Conservation (phyloP, 805 yeast genomes). For the Scheffersomyces spartinae region DNA sequence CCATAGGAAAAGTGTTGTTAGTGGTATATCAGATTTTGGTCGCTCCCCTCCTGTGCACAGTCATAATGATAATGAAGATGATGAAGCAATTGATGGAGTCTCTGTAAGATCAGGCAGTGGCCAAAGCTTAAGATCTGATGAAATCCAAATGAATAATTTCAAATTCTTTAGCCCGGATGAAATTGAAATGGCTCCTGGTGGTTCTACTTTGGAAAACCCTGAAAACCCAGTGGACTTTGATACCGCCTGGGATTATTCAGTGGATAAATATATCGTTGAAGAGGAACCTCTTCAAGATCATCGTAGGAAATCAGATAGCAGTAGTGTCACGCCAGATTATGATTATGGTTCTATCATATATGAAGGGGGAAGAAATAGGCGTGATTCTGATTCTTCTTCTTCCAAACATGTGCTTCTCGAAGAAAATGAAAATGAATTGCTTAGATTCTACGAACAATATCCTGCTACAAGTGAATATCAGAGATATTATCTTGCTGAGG, state of each 20-base stretch:
- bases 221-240: constrained; percentile 55
- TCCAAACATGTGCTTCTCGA: constrained; percentile 1
- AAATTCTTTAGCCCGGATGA: constrained; percentile 76
- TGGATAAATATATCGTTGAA: constrained; percentile 28
- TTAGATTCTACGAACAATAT: constrained; percentile 7
- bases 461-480: constrained; percentile 45
- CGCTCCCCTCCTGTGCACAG: no score
- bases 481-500: constrained; percentile 88
- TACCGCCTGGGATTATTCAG: constrained; percentile 61
- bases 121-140: no score
- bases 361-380: constrained; percentile 4
- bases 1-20: no score
- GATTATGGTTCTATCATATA: constrained; percentile 20
- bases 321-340: constrained; percentile 15
- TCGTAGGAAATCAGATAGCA: constrained; percentile 12
- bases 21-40: constrained; percentile 7
- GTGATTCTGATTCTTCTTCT: background rate
- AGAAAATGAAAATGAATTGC: no score
- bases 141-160: constrained; percentile 43
- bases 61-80: constrained; percentile 7
- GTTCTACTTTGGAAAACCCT: constrained; percentile 60
- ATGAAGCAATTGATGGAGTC: constrained; percentile 18
- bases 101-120: constrained; percentile 24
- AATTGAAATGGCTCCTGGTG: constrained; percentile 78
- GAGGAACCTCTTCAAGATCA: constrained; percentile 10